Conservation (phyloP, 495 filamentous ascomycete genomes). For the Bacidia gigantensis region DNA sequence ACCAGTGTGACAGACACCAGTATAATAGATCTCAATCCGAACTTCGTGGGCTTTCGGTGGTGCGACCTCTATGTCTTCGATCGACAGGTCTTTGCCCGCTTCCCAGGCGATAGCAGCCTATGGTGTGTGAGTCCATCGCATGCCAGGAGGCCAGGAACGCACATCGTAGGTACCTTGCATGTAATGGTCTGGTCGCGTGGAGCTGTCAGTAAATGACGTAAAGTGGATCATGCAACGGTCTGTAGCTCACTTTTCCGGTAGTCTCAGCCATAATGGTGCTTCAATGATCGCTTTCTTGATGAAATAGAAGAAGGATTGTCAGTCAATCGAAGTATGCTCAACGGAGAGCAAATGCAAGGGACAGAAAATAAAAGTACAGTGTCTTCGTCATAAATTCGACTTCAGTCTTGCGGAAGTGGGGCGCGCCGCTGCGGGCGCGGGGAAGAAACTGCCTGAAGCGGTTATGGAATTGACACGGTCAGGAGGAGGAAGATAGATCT, state of each 20-base stretch:
- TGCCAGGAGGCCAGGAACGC: too few relatives aligned
- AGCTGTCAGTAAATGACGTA: conserved; percentile 13
- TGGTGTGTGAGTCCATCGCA: conserved; percentile 1
- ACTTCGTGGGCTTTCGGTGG: conserved; percentile 93
- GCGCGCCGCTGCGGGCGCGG: too few relatives aligned
- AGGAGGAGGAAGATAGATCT: too few relatives aligned
- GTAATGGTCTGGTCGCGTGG: conserved; percentile 47
- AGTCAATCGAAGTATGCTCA: too few relatives aligned
- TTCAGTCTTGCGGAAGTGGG: neutral
- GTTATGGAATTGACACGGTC: neutral
- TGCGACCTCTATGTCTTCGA: conserved; percentile 85
- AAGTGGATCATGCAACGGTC: neutral
- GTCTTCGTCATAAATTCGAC: neutral
- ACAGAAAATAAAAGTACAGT: too few relatives aligned
- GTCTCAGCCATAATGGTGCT: conserved; percentile 25
- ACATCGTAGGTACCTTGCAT: conserved; percentile 67
- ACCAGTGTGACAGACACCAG: conserved; percentile 97
- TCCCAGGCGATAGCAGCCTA: conserved; percentile 95
- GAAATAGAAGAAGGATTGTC: too few relatives aligned
- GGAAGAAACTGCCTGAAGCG: neutral
- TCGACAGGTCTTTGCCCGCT: conserved; percentile 70
- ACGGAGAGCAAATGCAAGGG: too few relatives aligned
- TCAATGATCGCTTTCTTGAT: too few relatives aligned
- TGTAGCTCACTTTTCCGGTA: conserved; percentile 39
- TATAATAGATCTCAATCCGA: conserved; percentile 90